These are phyloP conservation scores for Acanthamoeba triangularis DNA, from an alignment of 208 protist species.

Conservation along the genomic window DNA sequence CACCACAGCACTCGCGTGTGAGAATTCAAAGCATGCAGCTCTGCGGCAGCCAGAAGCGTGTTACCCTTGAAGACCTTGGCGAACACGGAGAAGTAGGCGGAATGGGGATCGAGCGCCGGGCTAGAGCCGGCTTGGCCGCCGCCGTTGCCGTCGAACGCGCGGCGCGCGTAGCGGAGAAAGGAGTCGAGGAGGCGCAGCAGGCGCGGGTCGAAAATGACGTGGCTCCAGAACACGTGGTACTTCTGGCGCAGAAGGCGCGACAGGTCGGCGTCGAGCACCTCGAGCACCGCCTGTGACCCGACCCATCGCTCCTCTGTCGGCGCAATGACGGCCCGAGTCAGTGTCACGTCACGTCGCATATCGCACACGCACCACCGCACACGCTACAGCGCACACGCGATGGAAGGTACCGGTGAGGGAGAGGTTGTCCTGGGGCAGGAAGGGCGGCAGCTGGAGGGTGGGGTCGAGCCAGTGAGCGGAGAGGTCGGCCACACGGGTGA, in stretches of 20 bases:
- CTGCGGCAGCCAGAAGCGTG: not conserved
- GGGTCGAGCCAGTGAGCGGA: slow-evolving; percentile 74
- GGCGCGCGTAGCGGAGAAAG: slow-evolving; percentile 60
- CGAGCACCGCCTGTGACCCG: slow-evolving; percentile 19
- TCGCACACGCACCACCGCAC: not conserved
- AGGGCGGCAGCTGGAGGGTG: slow-evolving; percentile 33
- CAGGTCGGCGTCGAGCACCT: slow-evolving; percentile 53
- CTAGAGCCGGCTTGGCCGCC: not conserved
- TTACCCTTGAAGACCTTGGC: slow-evolving; percentile 61
- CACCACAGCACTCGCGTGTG: no score
- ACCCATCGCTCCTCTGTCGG: slow-evolving; percentile 2
- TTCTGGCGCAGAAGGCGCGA: slow-evolving; percentile 22
- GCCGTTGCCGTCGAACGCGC: slow-evolving; percentile 26
- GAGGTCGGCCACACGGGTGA: slow-evolving; percentile 49
- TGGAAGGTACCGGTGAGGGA: slow-evolving; percentile 2
- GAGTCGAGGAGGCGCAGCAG: slow-evolving; percentile 43
- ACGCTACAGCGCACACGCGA: no score
- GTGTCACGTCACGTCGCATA: not conserved
- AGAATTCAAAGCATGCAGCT: not conserved
- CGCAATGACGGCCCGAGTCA: not conserved
- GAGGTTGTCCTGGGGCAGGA: slow-evolving; percentile 75
- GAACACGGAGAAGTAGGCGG: slow-evolving; percentile 55
- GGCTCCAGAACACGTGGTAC: slow-evolving; percentile 74
- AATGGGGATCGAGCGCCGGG: not conserved
- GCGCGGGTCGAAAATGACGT: slow-evolving; percentile 74